A percentile compares a stretch with the other conserved stretches of the same genome.
These are phyloP conservation scores for Sugiyamaella smithiae DNA, from an alignment of 805 yeast genomes.

Conservation along the genomic window DNA sequence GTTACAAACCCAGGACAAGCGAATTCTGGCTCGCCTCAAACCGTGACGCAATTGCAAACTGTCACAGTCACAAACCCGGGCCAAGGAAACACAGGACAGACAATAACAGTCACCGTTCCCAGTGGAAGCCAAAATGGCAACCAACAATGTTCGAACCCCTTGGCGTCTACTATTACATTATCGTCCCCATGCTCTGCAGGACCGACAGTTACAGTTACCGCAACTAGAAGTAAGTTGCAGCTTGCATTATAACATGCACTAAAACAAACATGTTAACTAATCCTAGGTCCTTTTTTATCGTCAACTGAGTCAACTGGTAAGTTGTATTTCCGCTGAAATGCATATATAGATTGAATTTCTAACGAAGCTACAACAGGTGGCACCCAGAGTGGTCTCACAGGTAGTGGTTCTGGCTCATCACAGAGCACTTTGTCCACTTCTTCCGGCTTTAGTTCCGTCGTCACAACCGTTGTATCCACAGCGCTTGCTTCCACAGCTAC, in stretches of 20 bases:
- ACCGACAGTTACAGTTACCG: conserved; percentile 23
- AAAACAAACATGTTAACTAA: not conserved
- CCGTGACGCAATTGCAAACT: not conserved
- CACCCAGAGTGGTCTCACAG: conserved; percentile 36
- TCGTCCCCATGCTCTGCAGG: conserved; percentile 1
- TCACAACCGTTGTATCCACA: not conserved
- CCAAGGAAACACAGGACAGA: not conserved
- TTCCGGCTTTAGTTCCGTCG: conserved; percentile 3
- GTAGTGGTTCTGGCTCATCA: conserved; percentile 34
- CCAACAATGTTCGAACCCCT: conserved; percentile 13
- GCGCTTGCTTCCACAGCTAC: conserved; percentile 1
- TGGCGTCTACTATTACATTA: not conserved
- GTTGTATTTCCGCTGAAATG: no score
- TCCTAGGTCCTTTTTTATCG: conserved; percentile 34
- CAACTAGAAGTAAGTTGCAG: conserved; percentile 8
- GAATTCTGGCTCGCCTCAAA: conserved; percentile 2
- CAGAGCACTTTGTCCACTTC: conserved; percentile 8
- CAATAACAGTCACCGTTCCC: not conserved
- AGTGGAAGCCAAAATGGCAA: conserved; percentile 16
- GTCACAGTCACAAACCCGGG: conserved; percentile 14
- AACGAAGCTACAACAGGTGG: conserved; percentile 32
- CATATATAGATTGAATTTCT: conserved; percentile 4
- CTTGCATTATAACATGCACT: not conserved
- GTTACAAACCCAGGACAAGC: conserved; percentile 13
- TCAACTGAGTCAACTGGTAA: conserved; percentile 35